Conservation (phyloP, 169 alveolate genomes). For the Plasmodium chabaudi region DNA sequence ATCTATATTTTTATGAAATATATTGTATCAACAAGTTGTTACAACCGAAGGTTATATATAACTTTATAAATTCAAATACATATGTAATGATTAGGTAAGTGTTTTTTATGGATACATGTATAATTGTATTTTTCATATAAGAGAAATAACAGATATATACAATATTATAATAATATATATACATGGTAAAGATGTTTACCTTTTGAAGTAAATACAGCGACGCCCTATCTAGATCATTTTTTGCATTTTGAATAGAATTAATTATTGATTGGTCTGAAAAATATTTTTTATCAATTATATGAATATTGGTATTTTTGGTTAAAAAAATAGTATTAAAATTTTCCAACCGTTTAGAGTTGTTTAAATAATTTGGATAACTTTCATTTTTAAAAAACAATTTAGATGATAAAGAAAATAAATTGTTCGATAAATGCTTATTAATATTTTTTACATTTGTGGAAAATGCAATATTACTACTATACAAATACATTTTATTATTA, state of each 20-base stretch:
- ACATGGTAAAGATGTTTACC: slow-evolving; percentile 22
- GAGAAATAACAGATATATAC: no score
- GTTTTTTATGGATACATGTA: no score
- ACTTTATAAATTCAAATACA: no score
- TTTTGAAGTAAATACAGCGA: slow-evolving; percentile 68
- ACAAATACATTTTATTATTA: slow-evolving; percentile 41
- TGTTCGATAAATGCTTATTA: slow-evolving; percentile 11
- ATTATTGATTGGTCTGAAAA: slow-evolving; percentile 63
- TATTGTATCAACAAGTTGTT: no score
- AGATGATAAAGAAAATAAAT: slow-evolving; percentile 15
- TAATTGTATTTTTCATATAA: no score
- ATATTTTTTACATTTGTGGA: slow-evolving; percentile 7
- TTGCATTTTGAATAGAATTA: slow-evolving; percentile 45
- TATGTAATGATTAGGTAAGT: no score
- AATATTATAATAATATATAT: no score
- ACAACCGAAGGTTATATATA: no score
- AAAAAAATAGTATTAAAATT: not conserved
- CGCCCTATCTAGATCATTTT: slow-evolving; percentile 65
- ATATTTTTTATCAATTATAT: slow-evolving; percentile 9
- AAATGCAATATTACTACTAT: slow-evolving; percentile 4
- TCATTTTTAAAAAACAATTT: slow-evolving; percentile 46
- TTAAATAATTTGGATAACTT: slow-evolving; percentile 4
- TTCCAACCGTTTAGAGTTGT: slow-evolving; percentile 6
- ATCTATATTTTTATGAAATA: no score
- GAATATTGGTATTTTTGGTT: slow-evolving; percentile 8